Percentiles rank a stretch among this genome's conserved stretches.
These are phyloP conservation scores for Berberis vulgaris DNA, from an alignment of 164 flowering plant genomes.

Conservation along the genomic window DNA sequence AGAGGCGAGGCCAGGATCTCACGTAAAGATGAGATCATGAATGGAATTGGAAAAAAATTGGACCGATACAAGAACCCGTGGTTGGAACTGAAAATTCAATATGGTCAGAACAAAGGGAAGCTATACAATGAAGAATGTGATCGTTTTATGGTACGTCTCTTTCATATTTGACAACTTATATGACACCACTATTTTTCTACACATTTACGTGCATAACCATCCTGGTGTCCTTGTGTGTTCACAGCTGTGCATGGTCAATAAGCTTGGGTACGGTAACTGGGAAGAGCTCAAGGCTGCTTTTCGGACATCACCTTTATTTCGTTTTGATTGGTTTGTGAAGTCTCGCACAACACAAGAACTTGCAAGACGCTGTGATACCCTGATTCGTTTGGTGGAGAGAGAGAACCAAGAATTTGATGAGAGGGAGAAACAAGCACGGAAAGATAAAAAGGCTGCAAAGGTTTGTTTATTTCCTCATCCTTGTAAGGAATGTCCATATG, in stretches of 20 bases:
- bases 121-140: constrained; percentile 99
- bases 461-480: constrained; percentile 23
- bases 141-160: constrained; percentile 80
- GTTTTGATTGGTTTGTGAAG: constrained; percentile 98
- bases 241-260: constrained; percentile 98
- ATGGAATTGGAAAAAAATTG: constrained; percentile 97
- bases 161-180: not conserved
- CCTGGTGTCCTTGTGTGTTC: not conserved
- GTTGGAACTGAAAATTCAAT: constrained; percentile 95
- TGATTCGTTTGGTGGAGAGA: constrained; percentile 86
- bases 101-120: constrained; percentile 99
- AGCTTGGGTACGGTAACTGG: constrained; percentile 99
- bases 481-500: not conserved
- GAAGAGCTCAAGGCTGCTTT: constrained; percentile 98
- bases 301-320: constrained; percentile 86
- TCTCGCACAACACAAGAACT: constrained; percentile 98
- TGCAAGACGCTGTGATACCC: constrained; percentile 95
- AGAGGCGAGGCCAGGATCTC: constrained; percentile 97
- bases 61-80: constrained; percentile 99
- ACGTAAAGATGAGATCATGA: constrained; percentile 96
- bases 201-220: not conserved
- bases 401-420: constrained; percentile 97
- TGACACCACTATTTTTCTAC: not conserved
- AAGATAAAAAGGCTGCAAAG: constrained; percentile 97
- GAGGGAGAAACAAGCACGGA: constrained; percentile 95